Evolutionary conservation across 768 basidiomycete species (phyloP).

Genomic region (Cystofilobasidium capitatum): DNA sequence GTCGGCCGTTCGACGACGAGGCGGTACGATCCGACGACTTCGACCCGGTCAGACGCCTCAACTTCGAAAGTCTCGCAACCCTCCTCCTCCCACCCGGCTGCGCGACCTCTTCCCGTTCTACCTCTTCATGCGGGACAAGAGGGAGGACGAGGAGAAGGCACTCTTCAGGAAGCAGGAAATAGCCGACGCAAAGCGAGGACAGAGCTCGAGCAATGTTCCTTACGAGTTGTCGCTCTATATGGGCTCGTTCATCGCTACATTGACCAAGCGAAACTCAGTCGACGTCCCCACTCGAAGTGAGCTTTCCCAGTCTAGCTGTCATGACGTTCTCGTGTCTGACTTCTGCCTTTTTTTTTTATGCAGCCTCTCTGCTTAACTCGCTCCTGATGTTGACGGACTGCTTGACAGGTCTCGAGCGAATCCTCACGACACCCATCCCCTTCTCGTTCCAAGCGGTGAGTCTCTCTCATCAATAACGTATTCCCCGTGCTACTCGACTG

Average conservation of each 20-base stretch:
- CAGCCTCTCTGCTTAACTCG: constrained; percentile 46
- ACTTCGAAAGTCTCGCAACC: too few relatives aligned
- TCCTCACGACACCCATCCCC: constrained; percentile 65
- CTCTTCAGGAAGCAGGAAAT: too few relatives aligned
- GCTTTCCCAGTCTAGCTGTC: too few relatives aligned
- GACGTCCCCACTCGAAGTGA: constrained; percentile 51
- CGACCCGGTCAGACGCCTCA: too few relatives aligned
- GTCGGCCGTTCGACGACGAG: too few relatives aligned
- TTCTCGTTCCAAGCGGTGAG: constrained; percentile 48
- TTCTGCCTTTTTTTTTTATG: too few relatives aligned
- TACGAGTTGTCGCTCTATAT: constrained; percentile 10
- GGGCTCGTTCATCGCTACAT: constrained; percentile 47
- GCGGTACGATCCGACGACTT: too few relatives aligned
- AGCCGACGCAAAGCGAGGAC: background rate
- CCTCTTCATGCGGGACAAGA: constrained; percentile 7
- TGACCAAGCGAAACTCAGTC: constrained; percentile 50
- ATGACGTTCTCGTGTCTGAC: too few relatives aligned
- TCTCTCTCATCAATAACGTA: background rate
- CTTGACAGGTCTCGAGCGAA: constrained; percentile 60
- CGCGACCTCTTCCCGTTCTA: too few relatives aligned
- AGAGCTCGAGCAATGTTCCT: background rate
- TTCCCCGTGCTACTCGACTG: background rate
- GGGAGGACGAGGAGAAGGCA: constrained; percentile 9
- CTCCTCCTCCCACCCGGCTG: too few relatives aligned
- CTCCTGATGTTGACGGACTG: constrained; percentile 50